A percentile compares a stretch with the other conserved stretches of the same genome.
Evolutionary conservation across 805 yeast genomes (phyloP).

Genomic region (Wickerhamomyces tratensis): DNA sequence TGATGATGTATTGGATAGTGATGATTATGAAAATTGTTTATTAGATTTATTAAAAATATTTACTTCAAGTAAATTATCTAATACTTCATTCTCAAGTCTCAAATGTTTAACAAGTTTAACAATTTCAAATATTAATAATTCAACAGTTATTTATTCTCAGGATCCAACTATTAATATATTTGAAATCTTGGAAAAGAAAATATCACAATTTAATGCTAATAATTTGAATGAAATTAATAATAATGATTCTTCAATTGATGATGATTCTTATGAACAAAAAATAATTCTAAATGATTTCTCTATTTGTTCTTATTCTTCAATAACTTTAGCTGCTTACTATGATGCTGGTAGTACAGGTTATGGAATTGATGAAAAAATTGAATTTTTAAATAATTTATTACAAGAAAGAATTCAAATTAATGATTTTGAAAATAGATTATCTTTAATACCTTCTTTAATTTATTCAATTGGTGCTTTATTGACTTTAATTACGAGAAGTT

Average conservation of each 20-base stretch:
- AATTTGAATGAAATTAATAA: slow-evolving; percentile 7
- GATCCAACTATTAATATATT: slow-evolving; percentile 10
- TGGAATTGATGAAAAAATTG: slow-evolving; percentile 15
- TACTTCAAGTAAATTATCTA: slow-evolving; percentile 7
- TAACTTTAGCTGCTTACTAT: slow-evolving; percentile 13
- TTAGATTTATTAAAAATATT: slow-evolving; percentile 9
- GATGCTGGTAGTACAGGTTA: slow-evolving; percentile 13
- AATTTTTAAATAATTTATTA: slow-evolving; percentile 10
- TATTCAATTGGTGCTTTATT: slow-evolving; percentile 16
- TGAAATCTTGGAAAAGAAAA: slow-evolving; percentile 10
- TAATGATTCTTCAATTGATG: slow-evolving; percentile 2
- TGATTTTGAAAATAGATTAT: slow-evolving; percentile 6
- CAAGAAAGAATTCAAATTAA: slow-evolving; percentile 6
- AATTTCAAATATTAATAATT: slow-evolving; percentile 15
- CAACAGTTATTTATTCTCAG: slow-evolving; percentile 9
- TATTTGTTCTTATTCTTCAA: slow-evolving; percentile 14
- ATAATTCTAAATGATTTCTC: no score
- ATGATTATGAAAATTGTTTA: slow-evolving; percentile 10
- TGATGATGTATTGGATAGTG: slow-evolving; percentile 5
- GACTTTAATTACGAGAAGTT: slow-evolving; percentile 9
- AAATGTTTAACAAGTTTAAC: slow-evolving; percentile 15
- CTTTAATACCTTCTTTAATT: slow-evolving; percentile 4
- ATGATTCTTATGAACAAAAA: no score
- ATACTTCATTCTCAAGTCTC: slow-evolving; percentile 5
- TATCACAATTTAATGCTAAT: slow-evolving; percentile 3